These are phyloP conservation scores for Aegilops bicornis DNA, from an alignment of 176 grass and related monocot genomes.

Conservation along the genomic window DNA sequence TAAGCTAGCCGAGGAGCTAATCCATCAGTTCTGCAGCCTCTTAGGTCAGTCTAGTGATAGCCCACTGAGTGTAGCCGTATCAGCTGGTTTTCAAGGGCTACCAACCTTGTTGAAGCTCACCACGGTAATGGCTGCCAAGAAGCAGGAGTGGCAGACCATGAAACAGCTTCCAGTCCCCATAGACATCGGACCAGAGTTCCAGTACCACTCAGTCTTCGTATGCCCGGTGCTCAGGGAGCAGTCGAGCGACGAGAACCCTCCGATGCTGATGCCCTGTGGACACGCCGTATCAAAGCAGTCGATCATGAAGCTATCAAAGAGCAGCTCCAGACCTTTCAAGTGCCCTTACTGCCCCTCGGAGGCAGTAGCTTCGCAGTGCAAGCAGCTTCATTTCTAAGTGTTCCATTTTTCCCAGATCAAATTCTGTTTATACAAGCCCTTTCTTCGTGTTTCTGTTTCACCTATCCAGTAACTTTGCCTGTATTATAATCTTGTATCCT, in stretches of 20 bases:
- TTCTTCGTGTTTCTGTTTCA: constrained; percentile 30
- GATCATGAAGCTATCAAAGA: constrained; percentile 76
- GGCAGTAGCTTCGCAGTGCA: constrained; percentile 67
- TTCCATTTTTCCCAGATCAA: constrained; percentile 1
- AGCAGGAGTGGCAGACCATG: constrained; percentile 90
- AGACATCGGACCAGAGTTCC: constrained; percentile 72
- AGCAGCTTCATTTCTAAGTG: constrained; percentile 80
- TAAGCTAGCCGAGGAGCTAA: constrained; percentile 63
- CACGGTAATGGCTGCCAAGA: constrained; percentile 67
- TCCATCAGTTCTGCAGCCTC: constrained; percentile 71
- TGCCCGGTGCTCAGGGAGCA: constrained; percentile 88
- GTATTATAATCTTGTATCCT: constrained; percentile 44
- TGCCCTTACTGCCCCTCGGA: constrained; percentile 85
- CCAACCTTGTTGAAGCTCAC: constrained; percentile 77
- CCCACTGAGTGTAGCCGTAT: constrained; percentile 54
- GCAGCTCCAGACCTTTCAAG: constrained; percentile 79
- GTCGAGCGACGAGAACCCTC: constrained; percentile 81
- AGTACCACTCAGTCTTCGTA: constrained; percentile 86
- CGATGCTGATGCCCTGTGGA: constrained; percentile 93
- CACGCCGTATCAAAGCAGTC: constrained; percentile 85
- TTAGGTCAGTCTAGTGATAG: constrained; percentile 67
- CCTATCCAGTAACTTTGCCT: constrained; percentile 25
- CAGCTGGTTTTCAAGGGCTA: constrained; percentile 79
- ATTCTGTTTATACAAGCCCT: constrained; percentile 37
- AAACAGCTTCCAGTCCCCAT: constrained; percentile 85